phyloP scores from a whole-genome alignment of 306 rosid genomes.

The Gleditsia sinensis region DNA sequence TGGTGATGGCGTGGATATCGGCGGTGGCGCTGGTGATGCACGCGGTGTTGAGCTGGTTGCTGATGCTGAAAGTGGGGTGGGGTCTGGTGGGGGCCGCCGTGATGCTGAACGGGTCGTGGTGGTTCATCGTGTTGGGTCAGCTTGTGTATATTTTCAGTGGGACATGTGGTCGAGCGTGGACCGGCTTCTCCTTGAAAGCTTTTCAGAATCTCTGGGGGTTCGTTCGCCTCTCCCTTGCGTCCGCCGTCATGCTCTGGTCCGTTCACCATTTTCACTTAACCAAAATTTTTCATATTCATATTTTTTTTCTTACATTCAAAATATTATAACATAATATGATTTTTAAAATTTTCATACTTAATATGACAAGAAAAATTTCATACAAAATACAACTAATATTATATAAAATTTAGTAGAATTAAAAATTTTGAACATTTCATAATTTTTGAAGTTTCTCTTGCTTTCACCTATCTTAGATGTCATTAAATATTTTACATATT shows the following conservation, averaged over 20 bases:
- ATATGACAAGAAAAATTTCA: too few species aligned
- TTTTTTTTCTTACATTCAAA: too few species aligned
- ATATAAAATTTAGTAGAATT: too few species aligned
- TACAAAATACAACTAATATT: too few species aligned
- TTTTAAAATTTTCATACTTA: too few species aligned
- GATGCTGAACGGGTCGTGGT: constrained; percentile 75
- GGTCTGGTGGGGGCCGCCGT: constrained; percentile 78
- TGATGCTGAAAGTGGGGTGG: constrained; percentile 66
- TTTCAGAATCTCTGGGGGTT: constrained; percentile 73
- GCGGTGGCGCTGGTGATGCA: constrained; percentile 62
- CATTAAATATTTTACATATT: too few species aligned
- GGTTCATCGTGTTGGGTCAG: constrained; percentile 70
- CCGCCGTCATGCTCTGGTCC: constrained; percentile 30
- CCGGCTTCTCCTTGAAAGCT: constrained; percentile 71
- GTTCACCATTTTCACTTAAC: background rate
- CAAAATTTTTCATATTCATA: too few species aligned
- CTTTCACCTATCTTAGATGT: too few species aligned
- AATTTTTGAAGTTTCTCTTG: too few species aligned
- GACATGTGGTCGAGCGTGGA: constrained; percentile 72
- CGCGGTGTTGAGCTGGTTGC: constrained; percentile 68
- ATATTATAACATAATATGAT: too few species aligned
- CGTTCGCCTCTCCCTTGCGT: constrained; percentile 42
- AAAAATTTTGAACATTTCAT: too few species aligned
- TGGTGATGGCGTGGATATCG: constrained; percentile 82
- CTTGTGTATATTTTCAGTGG: constrained; percentile 60